Evolutionary conservation across 2,329 filamentous ascomycete species (phyloP).

Genomic region (Aspergillus calidoustus): DNA sequence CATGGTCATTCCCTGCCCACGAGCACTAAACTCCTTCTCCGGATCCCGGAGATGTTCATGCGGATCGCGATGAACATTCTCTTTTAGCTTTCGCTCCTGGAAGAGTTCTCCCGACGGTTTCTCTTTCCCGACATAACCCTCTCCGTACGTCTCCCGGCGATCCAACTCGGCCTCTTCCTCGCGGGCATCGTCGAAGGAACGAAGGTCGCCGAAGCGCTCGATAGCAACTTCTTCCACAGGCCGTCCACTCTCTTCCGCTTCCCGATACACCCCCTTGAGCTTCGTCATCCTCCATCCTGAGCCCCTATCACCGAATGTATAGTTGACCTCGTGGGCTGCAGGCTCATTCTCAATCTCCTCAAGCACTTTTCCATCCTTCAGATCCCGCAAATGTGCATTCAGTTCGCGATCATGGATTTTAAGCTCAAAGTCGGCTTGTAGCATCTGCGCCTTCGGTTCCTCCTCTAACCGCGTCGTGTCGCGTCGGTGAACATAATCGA

Average conservation of each 20-base stretch:
- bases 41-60: slow-evolving; percentile 36
- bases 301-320: slow-evolving; percentile 86
- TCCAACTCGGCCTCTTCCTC: slow-evolving; percentile 94
- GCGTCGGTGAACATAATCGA: slow-evolving; percentile 74
- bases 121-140: slow-evolving; percentile 81
- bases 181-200: slow-evolving; percentile 86
- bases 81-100: slow-evolving; percentile 70
- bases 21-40: slow-evolving; percentile 40
- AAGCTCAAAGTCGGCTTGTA: slow-evolving; percentile 66
- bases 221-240: slow-evolving; percentile 79
- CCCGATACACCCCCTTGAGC: slow-evolving; percentile 80
- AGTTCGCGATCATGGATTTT: slow-evolving; percentile 80
- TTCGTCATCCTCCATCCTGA: slow-evolving; percentile 98
- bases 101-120: slow-evolving; percentile 88
- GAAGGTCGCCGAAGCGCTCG: slow-evolving; percentile 78
- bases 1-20: slow-evolving; percentile 62
- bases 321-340: slow-evolving; percentile 68
- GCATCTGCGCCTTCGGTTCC: slow-evolving; percentile 43
- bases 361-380: slow-evolving; percentile 61
- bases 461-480: slow-evolving; percentile 61
- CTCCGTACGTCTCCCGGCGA: slow-evolving; percentile 78
- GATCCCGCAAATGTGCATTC: slow-evolving; percentile 70
- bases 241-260: slow-evolving; percentile 74
- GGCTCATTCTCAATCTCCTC: slow-evolving; percentile 60
- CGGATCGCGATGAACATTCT: slow-evolving; percentile 52